Conservation (phyloP, 352 stramenopile genomes). For the Nothophytophthora sp. region DNA sequence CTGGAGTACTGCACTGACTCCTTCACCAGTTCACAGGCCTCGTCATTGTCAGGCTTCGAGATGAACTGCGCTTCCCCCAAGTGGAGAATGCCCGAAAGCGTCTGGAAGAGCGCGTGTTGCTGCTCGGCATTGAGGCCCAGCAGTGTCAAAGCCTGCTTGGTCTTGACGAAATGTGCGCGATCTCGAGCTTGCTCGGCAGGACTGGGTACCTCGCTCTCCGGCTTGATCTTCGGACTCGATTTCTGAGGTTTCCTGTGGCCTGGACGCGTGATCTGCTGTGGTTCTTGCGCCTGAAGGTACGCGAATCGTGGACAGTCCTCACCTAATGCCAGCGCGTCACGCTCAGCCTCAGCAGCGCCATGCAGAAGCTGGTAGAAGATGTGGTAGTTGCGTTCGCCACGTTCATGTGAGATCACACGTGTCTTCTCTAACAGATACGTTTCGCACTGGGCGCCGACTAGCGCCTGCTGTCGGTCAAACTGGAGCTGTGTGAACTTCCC, state of each 20-base stretch:
- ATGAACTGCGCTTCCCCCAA: slow-evolving; percentile 72
- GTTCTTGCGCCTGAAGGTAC: slow-evolving; percentile 53
- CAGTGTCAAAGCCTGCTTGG: slow-evolving; percentile 53
- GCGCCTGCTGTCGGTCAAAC: slow-evolving; percentile 81
- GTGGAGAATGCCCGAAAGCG: slow-evolving; percentile 77
- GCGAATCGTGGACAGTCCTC: slow-evolving; percentile 30
- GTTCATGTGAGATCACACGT: slow-evolving; percentile 91
- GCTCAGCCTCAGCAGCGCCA: slow-evolving; percentile 38
- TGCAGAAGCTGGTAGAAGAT: slow-evolving; percentile 95
- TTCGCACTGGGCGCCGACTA: slow-evolving; percentile 91
- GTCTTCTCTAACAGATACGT: slow-evolving; percentile 98
- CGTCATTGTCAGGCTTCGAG: slow-evolving; percentile 49
- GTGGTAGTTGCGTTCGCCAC: slow-evolving; percentile 94
- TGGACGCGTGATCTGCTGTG: slow-evolving; percentile 17
- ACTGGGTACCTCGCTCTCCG: slow-evolving; percentile 22
- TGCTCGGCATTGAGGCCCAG: slow-evolving; percentile 56
- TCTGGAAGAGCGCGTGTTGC: slow-evolving; percentile 67
- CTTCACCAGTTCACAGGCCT: slow-evolving; percentile 42
- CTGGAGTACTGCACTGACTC: slow-evolving; percentile 46
- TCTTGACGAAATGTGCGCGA: slow-evolving; percentile 60
- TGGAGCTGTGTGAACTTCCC: slow-evolving; percentile 97
- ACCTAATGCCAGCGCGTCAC: slow-evolving; percentile 45
- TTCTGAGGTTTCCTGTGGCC: slow-evolving; percentile 17
- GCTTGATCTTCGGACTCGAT: slow-evolving; percentile 1
- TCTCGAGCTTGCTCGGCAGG: slow-evolving; percentile 42